These are phyloP conservation scores for Esteya vermicola DNA, from an alignment of 2,329 filamentous ascomycete genomes.

Conservation along the genomic window DNA sequence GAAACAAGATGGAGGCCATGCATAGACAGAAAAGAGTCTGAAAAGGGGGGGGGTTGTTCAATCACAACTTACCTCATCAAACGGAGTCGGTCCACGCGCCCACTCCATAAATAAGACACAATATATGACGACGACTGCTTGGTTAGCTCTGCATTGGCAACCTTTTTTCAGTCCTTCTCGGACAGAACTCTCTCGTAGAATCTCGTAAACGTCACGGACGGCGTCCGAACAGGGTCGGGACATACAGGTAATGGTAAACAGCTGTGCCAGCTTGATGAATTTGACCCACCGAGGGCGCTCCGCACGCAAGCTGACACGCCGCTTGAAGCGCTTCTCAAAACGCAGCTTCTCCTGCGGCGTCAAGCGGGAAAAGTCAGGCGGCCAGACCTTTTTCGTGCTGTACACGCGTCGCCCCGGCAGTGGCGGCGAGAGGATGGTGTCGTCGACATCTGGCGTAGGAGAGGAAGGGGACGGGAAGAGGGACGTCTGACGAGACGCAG, in stretches of 20 bases:
- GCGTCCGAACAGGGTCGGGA: conserved; percentile 4
- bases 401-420: conserved; percentile 18
- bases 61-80: conserved; percentile 36
- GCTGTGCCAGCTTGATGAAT: conserved; percentile 49
- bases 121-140: conserved; percentile 37
- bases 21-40: conserved; percentile 10
- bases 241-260: conserved; percentile 41
- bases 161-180: too few species aligned
- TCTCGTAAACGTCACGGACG: too few species aligned
- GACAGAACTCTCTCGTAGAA: too few species aligned
- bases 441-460: neutral
- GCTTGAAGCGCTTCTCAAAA: conserved; percentile 66
- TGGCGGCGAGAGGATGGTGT: neutral
- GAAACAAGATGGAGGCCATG: neutral
- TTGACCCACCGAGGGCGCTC: conserved; percentile 51
- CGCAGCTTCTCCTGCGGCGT: conserved; percentile 60
- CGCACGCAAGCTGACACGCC: conserved; percentile 48
- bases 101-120: conserved; percentile 49
- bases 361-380: conserved; percentile 59
- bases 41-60: too few species aligned
- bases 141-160: too few species aligned
- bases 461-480: neutral
- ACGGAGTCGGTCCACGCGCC: conserved; percentile 29
- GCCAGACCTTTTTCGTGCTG: conserved; percentile 60
- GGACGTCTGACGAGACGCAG: too few species aligned